Conservation (phyloP, 495 filamentous ascomycete genomes). For the Podospora didyma region DNA sequence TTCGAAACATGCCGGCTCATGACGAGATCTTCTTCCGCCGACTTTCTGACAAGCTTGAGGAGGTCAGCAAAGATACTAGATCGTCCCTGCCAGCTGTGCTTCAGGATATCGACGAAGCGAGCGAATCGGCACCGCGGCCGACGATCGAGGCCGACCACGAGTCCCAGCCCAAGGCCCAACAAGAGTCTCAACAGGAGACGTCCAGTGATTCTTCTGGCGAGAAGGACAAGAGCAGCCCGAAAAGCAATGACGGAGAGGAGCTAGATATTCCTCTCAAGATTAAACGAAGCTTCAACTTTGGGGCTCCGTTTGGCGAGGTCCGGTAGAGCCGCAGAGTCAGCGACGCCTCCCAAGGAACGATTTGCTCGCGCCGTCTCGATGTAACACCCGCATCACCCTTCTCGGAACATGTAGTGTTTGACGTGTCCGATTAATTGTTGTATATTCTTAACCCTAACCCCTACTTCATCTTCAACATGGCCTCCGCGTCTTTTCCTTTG, state of each 20-base stretch:
- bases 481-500: not conserved
- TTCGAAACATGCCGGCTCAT: conserved; percentile 41
- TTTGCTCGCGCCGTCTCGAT: not conserved
- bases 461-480: not conserved
- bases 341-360: not conserved
- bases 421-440: not conserved
- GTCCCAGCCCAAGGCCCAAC: conserved; percentile 8
- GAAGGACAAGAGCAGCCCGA: conserved; percentile 19
- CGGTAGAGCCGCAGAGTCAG: conserved; percentile 6
- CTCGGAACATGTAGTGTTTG: not conserved
- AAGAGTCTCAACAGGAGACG: conserved; percentile 3
- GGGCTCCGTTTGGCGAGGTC: conserved; percentile 35
- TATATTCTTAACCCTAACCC: not conserved
- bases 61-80: conserved; percentile 29
- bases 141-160: conserved; percentile 3
- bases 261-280: conserved; percentile 54
- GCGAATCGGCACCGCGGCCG: conserved; percentile 1
- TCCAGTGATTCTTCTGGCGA: conserved; percentile 2
- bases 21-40: conserved; percentile 44
- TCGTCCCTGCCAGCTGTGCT: conserved; percentile 39
- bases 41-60: conserved; percentile 41
- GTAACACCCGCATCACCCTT: not conserved
- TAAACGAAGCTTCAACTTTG: conserved; percentile 60
- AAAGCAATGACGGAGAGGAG: conserved; percentile 36
- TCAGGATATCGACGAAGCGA: conserved; percentile 13